A percentile compares a stretch with the other conserved stretches of the same genome.
These are phyloP conservation scores for Beta corolliflora DNA, from an alignment of 179 eudicot species.

Conservation along the genomic window DNA sequence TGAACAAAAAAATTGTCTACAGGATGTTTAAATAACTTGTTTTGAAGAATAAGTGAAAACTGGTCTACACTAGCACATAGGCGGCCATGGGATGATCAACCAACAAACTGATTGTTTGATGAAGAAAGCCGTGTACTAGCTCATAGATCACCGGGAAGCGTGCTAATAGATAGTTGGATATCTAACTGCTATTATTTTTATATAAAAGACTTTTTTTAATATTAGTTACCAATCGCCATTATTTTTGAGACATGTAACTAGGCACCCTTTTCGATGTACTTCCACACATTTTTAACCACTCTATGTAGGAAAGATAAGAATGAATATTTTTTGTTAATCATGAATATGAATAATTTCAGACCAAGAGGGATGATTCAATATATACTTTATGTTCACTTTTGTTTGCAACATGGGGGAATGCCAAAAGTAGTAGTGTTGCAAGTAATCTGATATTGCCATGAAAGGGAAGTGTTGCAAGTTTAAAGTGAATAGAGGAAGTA, in stretches of 20 bases:
- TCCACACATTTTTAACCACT: too few relatives aligned
- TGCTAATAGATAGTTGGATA: not conserved
- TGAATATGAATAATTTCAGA: not conserved
- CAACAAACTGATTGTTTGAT: not conserved
- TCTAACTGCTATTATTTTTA: not conserved
- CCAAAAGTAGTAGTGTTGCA: too few relatives aligned
- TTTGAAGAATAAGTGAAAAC: not conserved
- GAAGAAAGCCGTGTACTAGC: not conserved
- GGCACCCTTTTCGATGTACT: not conserved
- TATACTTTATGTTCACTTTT: too few relatives aligned
- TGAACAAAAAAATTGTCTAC: not conserved
- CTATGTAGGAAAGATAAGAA: not conserved
- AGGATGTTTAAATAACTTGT: not conserved
- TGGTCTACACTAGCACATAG: not conserved
- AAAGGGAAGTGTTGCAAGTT: too few relatives aligned
- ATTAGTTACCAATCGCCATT: not conserved
- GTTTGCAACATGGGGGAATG: too few relatives aligned
- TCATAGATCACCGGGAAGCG: not conserved
- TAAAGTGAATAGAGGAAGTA: too few relatives aligned
- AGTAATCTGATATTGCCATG: too few relatives aligned
- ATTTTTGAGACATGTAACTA: not conserved
- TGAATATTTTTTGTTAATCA: not conserved
- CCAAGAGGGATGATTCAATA: not conserved
- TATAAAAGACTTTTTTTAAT: not conserved
- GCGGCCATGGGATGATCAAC: not conserved